These are phyloP conservation scores for Avena atlantica DNA, from an alignment of 176 grass and related monocot species.

Conservation along the genomic window DNA sequence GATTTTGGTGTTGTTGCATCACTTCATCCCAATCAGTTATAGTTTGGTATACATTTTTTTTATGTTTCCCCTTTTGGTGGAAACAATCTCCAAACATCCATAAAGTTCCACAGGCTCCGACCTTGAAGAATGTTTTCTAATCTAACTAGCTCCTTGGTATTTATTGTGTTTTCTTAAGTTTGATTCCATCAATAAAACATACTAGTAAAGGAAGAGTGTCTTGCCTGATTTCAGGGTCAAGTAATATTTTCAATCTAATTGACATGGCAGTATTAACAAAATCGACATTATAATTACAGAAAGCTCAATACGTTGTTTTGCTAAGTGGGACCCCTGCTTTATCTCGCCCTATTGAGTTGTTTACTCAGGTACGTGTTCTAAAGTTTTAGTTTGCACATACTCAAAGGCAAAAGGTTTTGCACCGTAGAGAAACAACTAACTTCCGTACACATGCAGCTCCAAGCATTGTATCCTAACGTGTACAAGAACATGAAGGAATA, in stretches of 20 bases:
- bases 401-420: constrained; percentile 27
- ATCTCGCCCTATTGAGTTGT: constrained; percentile 93
- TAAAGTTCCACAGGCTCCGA: background rate
- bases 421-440: background rate
- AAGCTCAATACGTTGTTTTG: constrained; percentile 85
- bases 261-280: constrained; percentile 14
- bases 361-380: constrained; percentile 70
- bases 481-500: constrained; percentile 91
- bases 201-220: background rate
- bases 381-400: constrained; percentile 23
- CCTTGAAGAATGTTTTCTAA: constrained; percentile 30
- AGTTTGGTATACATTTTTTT: constrained; percentile 9
- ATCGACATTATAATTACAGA: constrained; percentile 64
- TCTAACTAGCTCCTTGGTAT: constrained; percentile 29
- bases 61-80: background rate
- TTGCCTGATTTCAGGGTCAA: constrained; percentile 12
- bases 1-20: constrained; percentile 22
- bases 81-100: constrained; percentile 24
- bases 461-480: constrained; percentile 78
- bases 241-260: constrained; percentile 8
- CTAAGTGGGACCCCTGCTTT: constrained; percentile 96
- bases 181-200: background rate
- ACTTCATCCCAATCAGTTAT: constrained; percentile 19
- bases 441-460: constrained; percentile 60
- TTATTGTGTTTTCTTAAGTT: constrained; percentile 1